Evolutionary conservation across 345 rosid species (phyloP), one percentile per base, ranked within the genome.

Genomic region (Draba incana): DNA sequence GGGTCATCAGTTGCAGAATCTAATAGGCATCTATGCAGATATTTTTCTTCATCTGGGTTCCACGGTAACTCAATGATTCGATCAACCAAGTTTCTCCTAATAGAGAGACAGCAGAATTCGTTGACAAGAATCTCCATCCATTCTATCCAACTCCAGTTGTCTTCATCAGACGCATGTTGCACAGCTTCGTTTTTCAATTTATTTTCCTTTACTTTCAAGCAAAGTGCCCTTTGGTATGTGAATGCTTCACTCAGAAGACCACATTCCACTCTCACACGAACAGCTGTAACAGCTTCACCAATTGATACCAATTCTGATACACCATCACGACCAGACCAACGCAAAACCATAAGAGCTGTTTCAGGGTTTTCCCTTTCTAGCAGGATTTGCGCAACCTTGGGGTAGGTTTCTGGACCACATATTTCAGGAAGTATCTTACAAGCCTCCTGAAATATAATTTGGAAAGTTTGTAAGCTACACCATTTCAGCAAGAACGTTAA

Each of bases 201-300:
- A 43, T 66, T 79, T 79, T 88, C 95, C 78, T 79, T 84, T 38
- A 86, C 77, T 83, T 85, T 86, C 64, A 81, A 51, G 79, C 94
- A 89, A 51, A 89, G 83, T 79, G 79, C 71, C 68, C 97, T 88
- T 81, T 92, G 99, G 80, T 84, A 80, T 72, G 86, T 83, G 74
- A 92, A 92, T 41, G 99, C 96, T 81, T 95, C 99, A 25, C 90
- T 95, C 78, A 95, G 41, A 71, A 95, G 96, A 30, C 89, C 97
- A 78, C 96, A 88, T 78, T 87, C 97, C 72, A 95, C 79, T 74
- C 97, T 95, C 58, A 92, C 90, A 55, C 92, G 82, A 79, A 92
- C 75, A 20, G 88, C 86, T 74, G 94, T 92, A 63, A 86, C 94
- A 68, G 98, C 97, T 79, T 95, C 97, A 72, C 64, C 78, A 43